These are phyloP conservation scores for Cenchrus fungigraminus DNA, from an alignment of 176 grass and related monocot genomes.

Conservation along the genomic window DNA sequence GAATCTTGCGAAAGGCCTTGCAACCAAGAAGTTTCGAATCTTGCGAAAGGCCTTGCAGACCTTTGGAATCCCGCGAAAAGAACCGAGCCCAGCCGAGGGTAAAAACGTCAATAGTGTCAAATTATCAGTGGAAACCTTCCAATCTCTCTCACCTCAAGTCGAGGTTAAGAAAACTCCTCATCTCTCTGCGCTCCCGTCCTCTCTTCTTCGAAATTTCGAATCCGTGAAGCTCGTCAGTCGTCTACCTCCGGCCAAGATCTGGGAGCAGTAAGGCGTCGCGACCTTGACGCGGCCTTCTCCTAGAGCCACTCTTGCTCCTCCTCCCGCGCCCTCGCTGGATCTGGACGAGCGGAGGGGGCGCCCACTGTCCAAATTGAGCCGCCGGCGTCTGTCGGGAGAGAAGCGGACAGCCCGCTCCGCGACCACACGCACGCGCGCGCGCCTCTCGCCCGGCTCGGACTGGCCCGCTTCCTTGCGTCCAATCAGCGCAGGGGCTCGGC, in stretches of 20 bases:
- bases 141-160: neutral
- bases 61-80: neutral
- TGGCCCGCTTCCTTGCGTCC: too few species aligned
- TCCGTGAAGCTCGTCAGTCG: neutral
- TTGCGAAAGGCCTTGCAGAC: neutral
- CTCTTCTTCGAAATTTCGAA: neutral
- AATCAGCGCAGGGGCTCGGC: too few species aligned
- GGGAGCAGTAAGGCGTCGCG: neutral
- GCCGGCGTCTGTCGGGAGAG: neutral
- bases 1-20: neutral
- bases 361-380: neutral
- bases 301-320: too few species aligned
- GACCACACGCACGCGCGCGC: too few species aligned
- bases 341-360: neutral
- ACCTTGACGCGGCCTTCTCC: neutral
- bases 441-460: too few species aligned
- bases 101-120: neutral
- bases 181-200: neutral
- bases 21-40: neutral
- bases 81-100: neutral
- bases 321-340: neutral
- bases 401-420: neutral
- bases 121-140: neutral
- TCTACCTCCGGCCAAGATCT: slow-evolving; percentile 11
- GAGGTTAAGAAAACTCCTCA: too few species aligned